Evolutionary conservation across 2,329 filamentous ascomycete genomes (phyloP).

Genomic region (Ophiostoma sp.): DNA sequence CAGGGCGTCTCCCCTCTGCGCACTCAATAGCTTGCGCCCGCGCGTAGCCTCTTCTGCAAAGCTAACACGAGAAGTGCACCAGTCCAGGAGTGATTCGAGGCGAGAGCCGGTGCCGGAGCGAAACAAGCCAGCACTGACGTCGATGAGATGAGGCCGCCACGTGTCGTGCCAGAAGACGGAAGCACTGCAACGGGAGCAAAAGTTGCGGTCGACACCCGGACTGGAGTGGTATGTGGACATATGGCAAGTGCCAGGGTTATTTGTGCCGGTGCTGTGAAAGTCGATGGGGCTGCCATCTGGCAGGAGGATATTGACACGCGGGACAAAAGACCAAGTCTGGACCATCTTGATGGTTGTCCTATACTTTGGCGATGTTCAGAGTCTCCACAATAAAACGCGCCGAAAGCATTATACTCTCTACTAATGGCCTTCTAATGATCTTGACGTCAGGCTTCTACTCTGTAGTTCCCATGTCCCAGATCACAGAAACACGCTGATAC

Average conservation of each 20-base stretch:
- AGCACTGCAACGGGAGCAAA: constrained; percentile 59
- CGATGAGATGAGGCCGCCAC: constrained; percentile 51
- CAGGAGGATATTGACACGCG: constrained; percentile 52
- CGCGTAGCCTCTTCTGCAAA: constrained; percentile 50
- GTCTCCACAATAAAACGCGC: neutral
- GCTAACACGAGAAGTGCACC: constrained; percentile 54
- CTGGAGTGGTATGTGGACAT: constrained; percentile 48
- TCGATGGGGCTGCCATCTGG: neutral
- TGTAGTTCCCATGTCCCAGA: too few species aligned
- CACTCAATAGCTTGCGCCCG: constrained; percentile 32
- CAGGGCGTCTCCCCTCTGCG: constrained; percentile 31
- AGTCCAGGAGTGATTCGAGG: constrained; percentile 57
- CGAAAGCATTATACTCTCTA: constrained; percentile 3
- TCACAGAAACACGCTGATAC: too few species aligned
- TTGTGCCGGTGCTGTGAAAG: neutral
- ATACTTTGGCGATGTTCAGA: neutral
- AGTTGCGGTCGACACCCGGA: constrained; percentile 51
- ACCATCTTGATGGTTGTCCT: constrained; percentile 34
- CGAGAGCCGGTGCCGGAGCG: constrained; percentile 45
- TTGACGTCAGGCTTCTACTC: neutral
- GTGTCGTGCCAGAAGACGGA: constrained; percentile 58
- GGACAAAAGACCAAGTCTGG: constrained; percentile 62
- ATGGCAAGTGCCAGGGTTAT: neutral
- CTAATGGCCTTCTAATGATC: neutral
- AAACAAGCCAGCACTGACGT: constrained; percentile 59